Evolutionary conservation across 768 basidiomycete genomes (phyloP), one percentile per base, ranked within the genome.

Genomic region (Suillus luteus): DNA sequence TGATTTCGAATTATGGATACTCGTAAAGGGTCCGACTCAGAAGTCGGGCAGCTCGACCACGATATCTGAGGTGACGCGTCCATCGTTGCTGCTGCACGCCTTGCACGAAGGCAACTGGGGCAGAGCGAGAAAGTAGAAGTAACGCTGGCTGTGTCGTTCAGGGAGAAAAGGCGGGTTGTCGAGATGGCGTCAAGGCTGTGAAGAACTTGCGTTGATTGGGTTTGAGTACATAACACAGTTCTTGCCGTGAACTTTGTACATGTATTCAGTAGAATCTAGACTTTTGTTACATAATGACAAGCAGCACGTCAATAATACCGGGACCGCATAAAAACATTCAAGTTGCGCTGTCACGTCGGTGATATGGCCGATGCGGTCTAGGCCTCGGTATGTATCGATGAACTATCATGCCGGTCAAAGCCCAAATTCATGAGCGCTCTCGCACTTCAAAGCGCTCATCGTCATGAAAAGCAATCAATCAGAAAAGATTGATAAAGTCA

Each of bases 11-110:
- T 27, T 27, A 27, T 27, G 27, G 27, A 27, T 27, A 27, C 64
- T 52, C 83, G 86, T 65, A 79, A 85, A 55, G 80, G 79, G 14
- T 86, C 91, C 63, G 91, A 91, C 15, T 83, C 85, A 8, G 90
- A 93, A 69, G 80, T 89, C 69, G 84, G 86, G 6, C 91, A 93
- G 72, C 67, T 91, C 88, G 12, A 66, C 73, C 9, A 55, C 41
- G 72, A 83, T 68, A 70, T 80, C 69, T 77, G 81, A 52, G 44
- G 62, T 85, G 66, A 81, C 81, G 10, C 83, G 85, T 27, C 90
- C 91, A 0, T 75, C 75, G 33, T 77, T 84, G 52, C 84, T 90
- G 70, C 78, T 95, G 43, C 87, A 85, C 60, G 89, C 85, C 7
- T 92, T 85, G 72, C 74, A 75, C 3, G 91, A 92, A 72, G 85